Evolutionary conservation across 2,329 filamentous ascomycete genomes (phyloP), one percentile per base, ranked within the genome.

Genomic region (Colletotrichum salicis): DNA sequence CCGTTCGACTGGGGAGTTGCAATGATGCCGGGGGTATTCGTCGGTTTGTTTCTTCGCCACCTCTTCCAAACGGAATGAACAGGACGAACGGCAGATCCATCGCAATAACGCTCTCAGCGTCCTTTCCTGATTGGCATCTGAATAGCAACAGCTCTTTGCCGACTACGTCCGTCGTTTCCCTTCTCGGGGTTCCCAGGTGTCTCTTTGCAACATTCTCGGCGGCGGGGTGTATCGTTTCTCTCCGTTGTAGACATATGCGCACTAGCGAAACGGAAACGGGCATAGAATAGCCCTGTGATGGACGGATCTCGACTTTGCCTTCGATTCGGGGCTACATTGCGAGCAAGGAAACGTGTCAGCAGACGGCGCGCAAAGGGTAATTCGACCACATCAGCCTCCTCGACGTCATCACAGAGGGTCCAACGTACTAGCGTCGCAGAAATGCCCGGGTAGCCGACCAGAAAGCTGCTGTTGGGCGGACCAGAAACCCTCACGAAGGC

Each of bases 51-150:
- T 98, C 96, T 81, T 97, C 94, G 67, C 95, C 95, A 60, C 94
- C 94, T 76, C 95, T 90, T 51, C 96, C 96, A 79, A 95, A 98
- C 2, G 96, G 96, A 80, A 99, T 98, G 82, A 98, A 98, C 70
- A 99, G 90, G 54, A 98, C 94, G 80, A 99, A 99, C 1, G 96
- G 96, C 22, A 99, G 86, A 81, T 99, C 96, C 96, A 99, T 98
- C 76, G 93, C 92, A 74, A 98, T 91, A 71, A 99, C 93, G 77
- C 90, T 94, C 80, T 98, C 96, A 58, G 92, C 92, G 79, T 97
- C 94, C 80, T 91, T 93, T 58, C 95, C 95, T 3, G 93, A 89
- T 1, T 93, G 88, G 82, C 95, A 97, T 75, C 95, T 91, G 81
- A 96, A 98, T 67, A 99, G 85, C 45, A 98, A 87, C 83, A 97